Percentiles rank a stretch among this genome's conserved stretches.
Conservation (phyloP, 441 rosid genomes). For the Pelargonium hybrid region DNA sequence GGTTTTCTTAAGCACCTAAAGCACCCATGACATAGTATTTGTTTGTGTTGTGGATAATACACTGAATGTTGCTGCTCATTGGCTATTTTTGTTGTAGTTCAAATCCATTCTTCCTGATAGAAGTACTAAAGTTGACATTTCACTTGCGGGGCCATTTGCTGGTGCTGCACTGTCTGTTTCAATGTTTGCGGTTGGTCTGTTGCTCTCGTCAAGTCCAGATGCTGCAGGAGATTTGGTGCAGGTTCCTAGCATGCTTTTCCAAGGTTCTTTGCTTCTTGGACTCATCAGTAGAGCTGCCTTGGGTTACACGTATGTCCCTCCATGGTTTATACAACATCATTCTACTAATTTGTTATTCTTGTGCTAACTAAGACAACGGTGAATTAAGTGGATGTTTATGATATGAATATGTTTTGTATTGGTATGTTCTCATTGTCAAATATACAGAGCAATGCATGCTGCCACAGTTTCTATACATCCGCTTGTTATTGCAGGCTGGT, state of each 20-base stretch:
- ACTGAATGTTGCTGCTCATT: slow-evolving; percentile 8
- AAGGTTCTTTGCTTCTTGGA: slow-evolving; percentile 93
- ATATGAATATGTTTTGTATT: not conserved
- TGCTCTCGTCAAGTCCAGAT: slow-evolving; percentile 66
- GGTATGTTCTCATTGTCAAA: slow-evolving; percentile 18
- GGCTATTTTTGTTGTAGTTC: slow-evolving; percentile 44
- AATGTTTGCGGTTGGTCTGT: slow-evolving; percentile 75
- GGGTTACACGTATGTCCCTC: slow-evolving; percentile 64
- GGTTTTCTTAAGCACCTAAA: not conserved
- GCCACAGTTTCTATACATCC: slow-evolving; percentile 83
- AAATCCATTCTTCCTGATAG: slow-evolving; percentile 95
- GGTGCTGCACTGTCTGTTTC: slow-evolving; percentile 84
- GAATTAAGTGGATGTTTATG: not conserved
- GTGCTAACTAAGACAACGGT: slow-evolving; percentile 10
- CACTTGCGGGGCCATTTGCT: slow-evolving; percentile 90
- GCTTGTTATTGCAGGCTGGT: slow-evolving; percentile 97
- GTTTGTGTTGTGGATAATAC: not conserved
- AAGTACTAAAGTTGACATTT: slow-evolving; percentile 75
- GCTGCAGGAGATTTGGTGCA: slow-evolving; percentile 72
- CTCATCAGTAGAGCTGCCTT: slow-evolving; percentile 85
- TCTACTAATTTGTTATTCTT: not conserved
- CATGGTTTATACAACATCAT: slow-evolving; percentile 9
- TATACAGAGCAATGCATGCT: slow-evolving; percentile 77
- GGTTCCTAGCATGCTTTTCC: slow-evolving; percentile 87
- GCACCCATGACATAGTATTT: not conserved